phyloP scores from a whole-genome alignment of 345 rosid species.

The Populus davidiana region DNA sequence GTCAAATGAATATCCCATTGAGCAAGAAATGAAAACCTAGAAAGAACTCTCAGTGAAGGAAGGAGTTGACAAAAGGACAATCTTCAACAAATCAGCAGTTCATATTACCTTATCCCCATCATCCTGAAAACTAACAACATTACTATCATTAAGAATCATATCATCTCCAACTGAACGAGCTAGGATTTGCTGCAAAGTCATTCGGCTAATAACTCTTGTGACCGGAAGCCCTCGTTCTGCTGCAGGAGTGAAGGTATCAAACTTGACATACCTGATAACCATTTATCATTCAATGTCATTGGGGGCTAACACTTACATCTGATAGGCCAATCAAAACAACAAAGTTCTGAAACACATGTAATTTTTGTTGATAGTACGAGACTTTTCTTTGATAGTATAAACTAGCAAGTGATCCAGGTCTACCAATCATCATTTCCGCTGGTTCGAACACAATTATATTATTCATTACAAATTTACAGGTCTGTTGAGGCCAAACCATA shows the following conservation, averaged over 20 bases:
- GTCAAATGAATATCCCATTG: conserved; percentile 3
- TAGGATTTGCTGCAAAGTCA: conserved; percentile 82
- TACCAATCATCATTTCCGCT: background rate
- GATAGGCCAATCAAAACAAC: background rate
- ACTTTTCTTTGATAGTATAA: background rate
- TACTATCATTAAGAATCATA: conserved; percentile 65
- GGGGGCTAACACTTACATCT: conserved; percentile 2
- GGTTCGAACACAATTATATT: no score
- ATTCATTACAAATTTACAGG: background rate
- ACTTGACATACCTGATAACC: conserved; percentile 72
- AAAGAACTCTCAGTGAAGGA: background rate
- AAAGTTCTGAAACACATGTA: background rate
- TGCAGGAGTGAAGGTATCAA: conserved; percentile 94
- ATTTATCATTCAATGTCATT: conserved; percentile 23
- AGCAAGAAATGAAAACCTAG: background rate
- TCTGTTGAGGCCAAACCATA: background rate
- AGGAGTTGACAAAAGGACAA: background rate
- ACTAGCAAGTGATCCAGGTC: background rate
- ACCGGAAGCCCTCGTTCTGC: conserved; percentile 85
- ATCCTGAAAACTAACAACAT: conserved; percentile 81
- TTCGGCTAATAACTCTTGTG: conserved; percentile 83
- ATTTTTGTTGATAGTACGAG: background rate
- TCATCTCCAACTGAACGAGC: conserved; percentile 83
- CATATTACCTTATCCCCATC: conserved; percentile 63
- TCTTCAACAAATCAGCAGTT: conserved; percentile 5